Base-by-base conservation (phyloP, 192 early-diverging fungal species). In the Endogone sp. region DNA sequence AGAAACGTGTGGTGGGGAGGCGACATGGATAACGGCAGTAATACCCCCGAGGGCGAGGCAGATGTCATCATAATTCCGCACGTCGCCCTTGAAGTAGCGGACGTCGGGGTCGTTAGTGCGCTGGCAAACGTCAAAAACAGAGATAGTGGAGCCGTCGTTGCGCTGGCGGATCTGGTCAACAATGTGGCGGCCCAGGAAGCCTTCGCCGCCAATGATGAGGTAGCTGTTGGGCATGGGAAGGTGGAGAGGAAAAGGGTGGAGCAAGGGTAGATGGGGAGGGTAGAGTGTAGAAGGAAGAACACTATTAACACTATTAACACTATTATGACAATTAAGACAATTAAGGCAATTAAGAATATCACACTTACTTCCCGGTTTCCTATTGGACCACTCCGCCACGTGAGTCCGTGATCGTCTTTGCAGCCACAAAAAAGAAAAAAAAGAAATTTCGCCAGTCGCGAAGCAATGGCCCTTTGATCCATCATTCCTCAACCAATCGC, bases 21-120 rank as follows among this genome's bases (percentile, higher is more conserved):
- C 96, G 0, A 94, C 94, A 79, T 98, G 94, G 79, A 98, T 90
- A 23, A 94, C 93, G 58, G 77, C 82, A 3, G 80, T 90, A 60
- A 82, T 85, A 11, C 87, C 89, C 21, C 81, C 74, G 10, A 91
- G 73, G 1, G 94, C 93, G 2, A 71, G 32, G 21, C 61, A 76
- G 10, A 98, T 82, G 65, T 89, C 88, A 0, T 76, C 71, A 56
- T 70, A 74, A 22, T 89, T 78, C 10, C 75, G 71, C 57, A 88
- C 71, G 49, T 86, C 80, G 28, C 86, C 86, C 2, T 65, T 61
- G 57, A 73, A 68, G 60, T 84, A 84, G 13, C 66, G 80, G 62
- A 88, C 77, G 62, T 74, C 70, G 27, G 75, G 56, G 37, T 83
- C 76, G 30, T 69, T 59, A 20, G 70, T 72, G 64, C 69, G 79